phyloP scores from a whole-genome alignment of 257 asterid species.

The Solanum clarkiae region DNA sequence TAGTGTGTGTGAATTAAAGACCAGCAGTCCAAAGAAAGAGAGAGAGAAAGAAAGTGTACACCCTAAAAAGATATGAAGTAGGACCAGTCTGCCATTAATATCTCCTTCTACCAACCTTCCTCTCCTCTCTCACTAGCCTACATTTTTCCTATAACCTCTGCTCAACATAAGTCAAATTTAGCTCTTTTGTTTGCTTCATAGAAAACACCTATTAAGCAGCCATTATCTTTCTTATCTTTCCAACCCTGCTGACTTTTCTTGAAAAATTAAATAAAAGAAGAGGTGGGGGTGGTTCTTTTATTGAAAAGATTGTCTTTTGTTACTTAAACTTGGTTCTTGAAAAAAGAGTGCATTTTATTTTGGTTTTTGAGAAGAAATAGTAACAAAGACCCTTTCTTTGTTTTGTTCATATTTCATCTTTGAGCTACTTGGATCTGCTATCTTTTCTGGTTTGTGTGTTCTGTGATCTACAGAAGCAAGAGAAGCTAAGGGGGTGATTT shows the following conservation, averaged over 20 bases:
- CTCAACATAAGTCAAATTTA: not conserved
- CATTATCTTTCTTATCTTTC: not conserved
- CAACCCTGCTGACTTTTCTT: not conserved
- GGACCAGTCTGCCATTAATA: constrained; percentile 16
- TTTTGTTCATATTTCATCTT: not conserved
- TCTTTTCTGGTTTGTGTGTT: not conserved
- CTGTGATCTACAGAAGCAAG: constrained; percentile 2
- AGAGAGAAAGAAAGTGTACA: not conserved
- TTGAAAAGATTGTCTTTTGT: not conserved
- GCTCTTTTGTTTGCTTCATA: not conserved
- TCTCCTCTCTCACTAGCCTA: not conserved
- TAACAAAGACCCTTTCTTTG: not conserved
- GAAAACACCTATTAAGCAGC: not conserved
- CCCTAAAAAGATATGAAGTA: not conserved
- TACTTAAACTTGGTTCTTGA: not conserved
- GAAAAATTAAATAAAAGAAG: not conserved
- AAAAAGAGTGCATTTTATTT: not conserved
- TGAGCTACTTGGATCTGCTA: not conserved
- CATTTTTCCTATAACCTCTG: not conserved
- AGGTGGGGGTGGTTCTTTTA: not conserved
- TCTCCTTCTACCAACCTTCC: constrained; percentile 1
- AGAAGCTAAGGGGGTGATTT: not conserved
- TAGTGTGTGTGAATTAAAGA: not conserved
- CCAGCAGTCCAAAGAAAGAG: constrained; percentile 1
- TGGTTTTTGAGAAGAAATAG: not conserved